These are phyloP conservation scores for Sequoiadendron giganteum DNA, from an alignment of 75 land plant species.

Conservation along the genomic window DNA sequence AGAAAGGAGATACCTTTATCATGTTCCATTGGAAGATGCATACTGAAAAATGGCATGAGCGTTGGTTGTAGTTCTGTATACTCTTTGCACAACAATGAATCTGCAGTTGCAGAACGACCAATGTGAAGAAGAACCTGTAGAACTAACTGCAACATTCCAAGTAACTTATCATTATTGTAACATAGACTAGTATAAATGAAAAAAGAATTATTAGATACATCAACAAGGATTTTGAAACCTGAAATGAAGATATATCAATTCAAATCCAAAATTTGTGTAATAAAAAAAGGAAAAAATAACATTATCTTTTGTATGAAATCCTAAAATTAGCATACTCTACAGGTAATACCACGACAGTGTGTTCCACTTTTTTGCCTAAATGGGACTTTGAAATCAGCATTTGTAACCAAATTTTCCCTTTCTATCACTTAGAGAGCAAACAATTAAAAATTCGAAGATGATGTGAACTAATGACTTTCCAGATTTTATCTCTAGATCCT, in stretches of 20 bases:
- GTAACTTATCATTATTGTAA: not conserved
- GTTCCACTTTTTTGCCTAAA: too few relatives aligned
- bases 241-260: not conserved
- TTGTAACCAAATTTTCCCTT: too few relatives aligned
- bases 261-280: not conserved
- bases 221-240: not conserved
- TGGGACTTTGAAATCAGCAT: too few relatives aligned
- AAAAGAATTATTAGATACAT: not conserved
- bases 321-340: not conserved
- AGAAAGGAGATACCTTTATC: not conserved
- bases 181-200: not conserved
- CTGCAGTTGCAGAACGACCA: slow-evolving; percentile 46
- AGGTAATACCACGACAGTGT: too few relatives aligned
- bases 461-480: too few relatives aligned
- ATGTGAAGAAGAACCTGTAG: slow-evolving; percentile 56
- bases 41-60: slow-evolving; percentile 59
- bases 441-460: too few relatives aligned
- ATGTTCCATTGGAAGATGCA: slow-evolving; percentile 16
- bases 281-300: not conserved
- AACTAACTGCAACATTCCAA: slow-evolving; percentile 42
- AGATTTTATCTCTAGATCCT: too few relatives aligned
- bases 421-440: too few relatives aligned
- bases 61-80: slow-evolving; percentile 54
- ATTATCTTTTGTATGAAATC: not conserved
- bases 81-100: slow-evolving; percentile 44